These are phyloP conservation scores for Drechslerella stenobrocha DNA, from an alignment of 2,329 filamentous ascomycete genomes.

Conservation along the genomic window DNA sequence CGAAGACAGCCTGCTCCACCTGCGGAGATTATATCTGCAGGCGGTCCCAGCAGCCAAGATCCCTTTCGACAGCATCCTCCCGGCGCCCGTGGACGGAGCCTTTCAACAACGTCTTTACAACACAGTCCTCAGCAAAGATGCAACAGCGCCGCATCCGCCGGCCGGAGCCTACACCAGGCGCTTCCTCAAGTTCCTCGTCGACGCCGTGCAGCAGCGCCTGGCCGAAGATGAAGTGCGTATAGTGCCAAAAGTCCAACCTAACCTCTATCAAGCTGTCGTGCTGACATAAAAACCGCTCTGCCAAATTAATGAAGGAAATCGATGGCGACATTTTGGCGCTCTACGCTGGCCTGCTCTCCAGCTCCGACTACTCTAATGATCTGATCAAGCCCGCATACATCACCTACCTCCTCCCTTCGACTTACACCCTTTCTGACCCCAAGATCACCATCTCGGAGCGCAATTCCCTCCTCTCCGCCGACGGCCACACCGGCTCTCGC, in stretches of 20 bases:
- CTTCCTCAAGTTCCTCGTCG: slow-evolving; percentile 38
- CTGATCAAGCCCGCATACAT: slow-evolving; percentile 45
- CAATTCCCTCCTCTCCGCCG: slow-evolving; percentile 65
- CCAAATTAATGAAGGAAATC: slow-evolving; percentile 51
- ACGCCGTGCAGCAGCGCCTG: slow-evolving; percentile 13
- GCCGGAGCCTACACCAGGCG: slow-evolving; percentile 17
- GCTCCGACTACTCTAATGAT: slow-evolving; percentile 26
- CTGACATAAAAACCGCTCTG: not conserved
- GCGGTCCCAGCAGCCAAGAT: slow-evolving; percentile 35
- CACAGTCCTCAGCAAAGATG: slow-evolving; percentile 43
- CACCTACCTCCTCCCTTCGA: slow-evolving; percentile 50
- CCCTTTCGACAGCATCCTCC: slow-evolving; percentile 29
- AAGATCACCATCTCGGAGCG: slow-evolving; percentile 68
- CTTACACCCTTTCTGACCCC: slow-evolving; percentile 58
- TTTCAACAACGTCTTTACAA: slow-evolving; percentile 43
- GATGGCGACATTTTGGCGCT: slow-evolving; percentile 49
- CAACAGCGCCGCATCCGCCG: slow-evolving; percentile 33
- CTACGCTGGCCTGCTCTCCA: slow-evolving; percentile 48
- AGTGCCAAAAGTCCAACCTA: not conserved
- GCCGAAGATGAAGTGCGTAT: slow-evolving; percentile 30
- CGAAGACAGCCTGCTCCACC: slow-evolving; percentile 9
- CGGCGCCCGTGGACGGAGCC: slow-evolving; percentile 10
- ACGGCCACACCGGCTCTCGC: slow-evolving; percentile 73
- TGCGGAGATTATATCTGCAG: slow-evolving; percentile 33
- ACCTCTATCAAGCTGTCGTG: not conserved